These are phyloP conservation scores for Phytophthora sansomeana DNA, from an alignment of 352 stramenopile genomes.

Conservation along the genomic window DNA sequence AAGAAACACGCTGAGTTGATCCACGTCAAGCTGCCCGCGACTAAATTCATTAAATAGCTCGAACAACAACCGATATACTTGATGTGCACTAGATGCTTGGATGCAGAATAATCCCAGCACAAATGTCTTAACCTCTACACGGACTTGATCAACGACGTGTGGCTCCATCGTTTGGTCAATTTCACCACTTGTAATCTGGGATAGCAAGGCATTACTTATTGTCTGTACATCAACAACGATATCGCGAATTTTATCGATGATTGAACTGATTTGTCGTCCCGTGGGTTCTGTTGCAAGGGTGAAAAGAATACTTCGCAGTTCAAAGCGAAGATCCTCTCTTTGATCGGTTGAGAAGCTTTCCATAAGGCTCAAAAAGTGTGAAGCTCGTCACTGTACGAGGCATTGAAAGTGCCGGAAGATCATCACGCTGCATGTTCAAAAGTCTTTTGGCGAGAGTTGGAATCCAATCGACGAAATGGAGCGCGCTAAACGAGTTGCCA, in stretches of 20 bases:
- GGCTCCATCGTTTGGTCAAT: not conserved
- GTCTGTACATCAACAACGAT: constrained; percentile 10
- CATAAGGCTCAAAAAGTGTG: not conserved
- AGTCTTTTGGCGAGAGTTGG: constrained; percentile 28
- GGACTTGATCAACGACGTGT: not conserved
- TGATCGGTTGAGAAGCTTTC: not conserved
- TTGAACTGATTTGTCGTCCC: not conserved
- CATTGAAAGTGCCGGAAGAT: not conserved
- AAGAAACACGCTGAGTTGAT: constrained; percentile 17
- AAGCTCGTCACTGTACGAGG: not conserved
- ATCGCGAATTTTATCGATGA: constrained; percentile 9
- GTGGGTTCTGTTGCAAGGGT: not conserved
- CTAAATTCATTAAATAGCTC: constrained; percentile 49
- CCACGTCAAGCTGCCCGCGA: constrained; percentile 30
- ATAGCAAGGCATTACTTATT: not conserved
- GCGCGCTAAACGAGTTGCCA: not conserved
- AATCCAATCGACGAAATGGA: constrained; percentile 52
- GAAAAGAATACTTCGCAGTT: constrained; percentile 16
- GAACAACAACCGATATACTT: constrained; percentile 53
- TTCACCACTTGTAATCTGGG: not conserved
- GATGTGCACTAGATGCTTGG: constrained; percentile 26
- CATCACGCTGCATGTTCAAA: not conserved
- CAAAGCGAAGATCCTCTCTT: constrained; percentile 7
- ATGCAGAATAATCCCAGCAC: constrained; percentile 48
- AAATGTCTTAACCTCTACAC: constrained; percentile 24